Percentiles rank a stretch among this genome's conserved stretches.
phyloP scores from a whole-genome alignment of 2,329 filamentous ascomycete genomes.

The Verticillium dahliae region DNA sequence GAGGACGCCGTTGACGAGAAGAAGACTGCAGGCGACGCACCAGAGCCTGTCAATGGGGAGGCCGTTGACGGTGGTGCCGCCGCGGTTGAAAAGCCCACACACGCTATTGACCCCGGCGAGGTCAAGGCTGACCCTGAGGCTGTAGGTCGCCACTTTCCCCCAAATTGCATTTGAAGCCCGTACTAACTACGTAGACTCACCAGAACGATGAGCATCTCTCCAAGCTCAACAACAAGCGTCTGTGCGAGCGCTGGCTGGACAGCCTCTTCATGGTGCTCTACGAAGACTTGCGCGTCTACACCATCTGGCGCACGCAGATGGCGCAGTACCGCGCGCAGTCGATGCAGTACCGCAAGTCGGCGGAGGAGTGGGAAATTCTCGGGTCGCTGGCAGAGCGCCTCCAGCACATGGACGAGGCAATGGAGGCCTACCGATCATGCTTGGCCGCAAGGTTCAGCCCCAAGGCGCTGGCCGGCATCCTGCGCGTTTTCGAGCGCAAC shows the following conservation, averaged over 20 bases:
- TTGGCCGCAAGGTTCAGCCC: conserved; percentile 85
- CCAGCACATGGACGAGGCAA: conserved; percentile 84
- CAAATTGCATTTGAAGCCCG: conserved; percentile 11
- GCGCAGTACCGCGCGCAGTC: conserved; percentile 90
- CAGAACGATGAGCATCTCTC: conserved; percentile 69
- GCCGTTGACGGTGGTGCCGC: conserved; percentile 32
- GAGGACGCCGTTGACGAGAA: conserved; percentile 27
- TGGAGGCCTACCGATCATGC: conserved; percentile 89
- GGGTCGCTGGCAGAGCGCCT: conserved; percentile 87
- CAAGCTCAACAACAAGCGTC: conserved; percentile 91
- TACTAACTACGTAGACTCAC: conserved; percentile 38
- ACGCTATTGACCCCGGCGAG: conserved; percentile 70
- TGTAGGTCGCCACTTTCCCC: conserved; percentile 32
- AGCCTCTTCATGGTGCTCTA: conserved; percentile 99
- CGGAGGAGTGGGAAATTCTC: conserved; percentile 97
- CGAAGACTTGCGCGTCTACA: conserved; percentile 95
- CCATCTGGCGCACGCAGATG: conserved; percentile 98
- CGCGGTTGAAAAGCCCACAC: conserved; percentile 68
- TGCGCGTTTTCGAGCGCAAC: conserved; percentile 70
- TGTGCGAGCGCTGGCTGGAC: conserved; percentile 96
- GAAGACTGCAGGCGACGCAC: conserved; percentile 21
- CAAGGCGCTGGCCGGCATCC: conserved; percentile 80
- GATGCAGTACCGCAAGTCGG: conserved; percentile 92
- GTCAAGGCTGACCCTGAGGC: conserved; percentile 71
- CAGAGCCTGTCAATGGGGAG: conserved; percentile 18